Evolutionary conservation across 176 grass and related monocot species (phyloP).

Genomic region (Panicum miliaceum): DNA sequence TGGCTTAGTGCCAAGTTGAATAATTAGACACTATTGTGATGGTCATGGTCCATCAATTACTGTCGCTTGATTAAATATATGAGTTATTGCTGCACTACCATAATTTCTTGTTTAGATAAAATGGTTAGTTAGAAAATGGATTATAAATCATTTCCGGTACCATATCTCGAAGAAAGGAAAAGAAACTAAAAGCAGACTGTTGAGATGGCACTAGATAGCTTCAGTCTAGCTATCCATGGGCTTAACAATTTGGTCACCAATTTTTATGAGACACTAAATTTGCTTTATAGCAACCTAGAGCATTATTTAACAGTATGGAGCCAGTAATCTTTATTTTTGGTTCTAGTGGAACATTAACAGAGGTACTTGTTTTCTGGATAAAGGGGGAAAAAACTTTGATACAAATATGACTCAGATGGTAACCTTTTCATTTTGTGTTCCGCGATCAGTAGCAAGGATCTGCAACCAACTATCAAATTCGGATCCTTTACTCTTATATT

Average conservation of each 20-base stretch:
- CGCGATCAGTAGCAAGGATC: background rate
- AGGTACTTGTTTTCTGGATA: background rate
- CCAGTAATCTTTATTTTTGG: background rate
- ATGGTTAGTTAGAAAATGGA: slow-evolving; percentile 6
- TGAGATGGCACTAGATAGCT: slow-evolving; percentile 2
- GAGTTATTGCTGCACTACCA: background rate
- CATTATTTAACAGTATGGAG: background rate
- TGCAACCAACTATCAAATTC: background rate
- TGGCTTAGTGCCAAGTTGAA: slow-evolving; percentile 9
- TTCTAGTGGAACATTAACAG: background rate
- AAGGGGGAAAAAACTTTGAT: background rate
- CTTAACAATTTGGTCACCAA: background rate
- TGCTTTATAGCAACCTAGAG: background rate
- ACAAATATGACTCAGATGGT: background rate
- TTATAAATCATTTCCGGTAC: background rate
- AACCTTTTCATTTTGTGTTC: background rate
- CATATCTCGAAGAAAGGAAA: slow-evolving; percentile 2
- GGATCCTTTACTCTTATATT: background rate
- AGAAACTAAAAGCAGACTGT: background rate
- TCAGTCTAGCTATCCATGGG: slow-evolving; percentile 6
- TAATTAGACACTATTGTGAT: background rate
- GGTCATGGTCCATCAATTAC: background rate
- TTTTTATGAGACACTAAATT: background rate
- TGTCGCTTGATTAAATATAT: slow-evolving; percentile 18
- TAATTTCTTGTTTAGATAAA: background rate